A percentile compares a stretch with the other conserved stretches of the same genome.
Evolutionary conservation across 2,329 filamentous ascomycete species (phyloP).

Genomic region (Apiospora pterosperma): DNA sequence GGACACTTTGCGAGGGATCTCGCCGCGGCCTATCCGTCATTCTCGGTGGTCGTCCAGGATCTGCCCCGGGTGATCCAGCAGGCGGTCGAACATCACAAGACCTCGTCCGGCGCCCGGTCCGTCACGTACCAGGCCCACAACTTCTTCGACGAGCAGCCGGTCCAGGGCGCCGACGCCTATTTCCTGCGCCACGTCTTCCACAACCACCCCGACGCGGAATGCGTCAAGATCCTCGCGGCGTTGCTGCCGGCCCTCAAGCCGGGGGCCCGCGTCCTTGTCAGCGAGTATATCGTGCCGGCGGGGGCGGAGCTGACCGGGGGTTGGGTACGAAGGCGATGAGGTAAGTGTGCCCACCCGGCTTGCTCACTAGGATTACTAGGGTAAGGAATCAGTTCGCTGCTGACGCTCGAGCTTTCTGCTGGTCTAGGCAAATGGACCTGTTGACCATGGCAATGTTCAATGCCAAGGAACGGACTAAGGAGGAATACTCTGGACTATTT

Average conservation of each 20-base stretch:
- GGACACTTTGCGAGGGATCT: neutral
- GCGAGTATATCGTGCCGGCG: neutral
- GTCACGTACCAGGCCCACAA: neutral
- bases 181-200: constrained; percentile 1
- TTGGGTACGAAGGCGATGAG: neutral
- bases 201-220: neutral
- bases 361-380: no score
- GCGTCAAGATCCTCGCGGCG: neutral
- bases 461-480: neutral
- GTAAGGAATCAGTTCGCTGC: no score
- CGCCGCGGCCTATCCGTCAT: neutral
- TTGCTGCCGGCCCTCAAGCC: neutral
- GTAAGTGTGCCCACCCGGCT: no score
- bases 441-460: neutral
- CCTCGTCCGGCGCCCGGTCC: neutral
- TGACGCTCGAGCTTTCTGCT: neutral
- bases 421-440: neutral
- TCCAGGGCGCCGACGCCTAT: neutral
- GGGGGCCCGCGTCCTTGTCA: neutral
- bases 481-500: neutral
- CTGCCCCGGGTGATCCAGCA: neutral
- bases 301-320: neutral
- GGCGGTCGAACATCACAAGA: neutral
- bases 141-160: neutral
- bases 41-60: neutral